Evolutionary conservation across 257 asterid genomes (phyloP), one percentile per base, ranked within the genome.

Genomic region (Nicotiana otophora): DNA sequence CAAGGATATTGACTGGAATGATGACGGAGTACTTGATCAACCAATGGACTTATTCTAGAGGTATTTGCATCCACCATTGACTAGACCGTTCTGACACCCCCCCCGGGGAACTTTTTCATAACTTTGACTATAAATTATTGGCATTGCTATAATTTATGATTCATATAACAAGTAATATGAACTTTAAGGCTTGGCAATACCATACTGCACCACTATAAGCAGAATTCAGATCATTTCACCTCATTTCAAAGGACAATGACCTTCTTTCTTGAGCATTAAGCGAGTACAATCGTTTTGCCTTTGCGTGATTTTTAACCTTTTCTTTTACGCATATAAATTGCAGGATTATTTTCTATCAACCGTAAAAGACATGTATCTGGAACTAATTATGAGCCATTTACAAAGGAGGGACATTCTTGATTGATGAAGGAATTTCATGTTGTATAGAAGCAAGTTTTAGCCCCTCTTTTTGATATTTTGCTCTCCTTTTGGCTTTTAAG

Each of bases 31-130:
- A 87, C 95, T 90, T 78, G 90, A 63, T 78, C 88, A 87, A 81
- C 91, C 96, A 12, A 76, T 90, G 88, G 98, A 96, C 54, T 82
- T 91, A 63, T 96, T 96, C 90, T 96, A 88, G 87, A 89, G 89
- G 93, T 42, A 42, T 90, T 26, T 65, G 80, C 63, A 7, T 75
- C 80, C 26, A 75, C 1, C 39, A 14, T 72, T 23, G 55, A 72
- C 61, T 72, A 72, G 61, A 20, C 36, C 76, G 19, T 20, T 46
- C 79, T 20, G 79, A 72, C 61, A 23, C 61, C 79, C 7, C 2
- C 51, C 51, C 46, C 11, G 11, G 26, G 1, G 26, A 23, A 23
- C 26, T 5, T 5, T 72, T 46, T 46, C 61, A 17, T 72, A 23
- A n/a, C 23, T 14, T 0, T 20, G 61, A 42, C 61, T 46, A 42